Base-by-base conservation (phyloP, 257 asterid species). In the Coffea canephora region DNA sequence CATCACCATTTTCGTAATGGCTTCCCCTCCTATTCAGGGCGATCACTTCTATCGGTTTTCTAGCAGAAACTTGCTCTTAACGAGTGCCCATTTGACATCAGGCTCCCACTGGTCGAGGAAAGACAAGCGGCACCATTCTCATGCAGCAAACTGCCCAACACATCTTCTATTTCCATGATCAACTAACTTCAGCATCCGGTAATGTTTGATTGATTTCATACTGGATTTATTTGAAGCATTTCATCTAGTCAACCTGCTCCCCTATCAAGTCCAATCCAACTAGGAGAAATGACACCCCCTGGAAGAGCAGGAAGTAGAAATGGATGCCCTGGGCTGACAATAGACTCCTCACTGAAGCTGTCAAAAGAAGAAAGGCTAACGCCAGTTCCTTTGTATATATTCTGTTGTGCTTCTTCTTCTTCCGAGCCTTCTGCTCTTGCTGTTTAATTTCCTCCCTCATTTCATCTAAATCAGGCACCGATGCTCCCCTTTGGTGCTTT, bases 321-420 rank as follows among this genome's bases (percentile, higher is more conserved):
- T 95, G 98, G 84, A 95, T 87, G 1, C 99, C 98, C 75, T 95
- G 98, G 27, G 99, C 98, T n/a, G 99, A 93, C 68, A 95, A 75
- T 41, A 93, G 75, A 59, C 96, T 93, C 78, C 99, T 89, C 0
- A 90, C 93, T 0, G 97, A 84, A 74, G 97, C 98, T 34, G 99
- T 95, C 83, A 93, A 81, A 15, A 95, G 89, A 66, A 95, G 90
- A 82, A 87, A 92, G 43, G 98, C 99, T 2, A 95, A 75, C 3
- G 94, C 89, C 87, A 95, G 73, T 84, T 95, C 98, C 69, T 93
- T 93, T 0, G 91, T 91, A 69, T 95, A 93, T 34, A 93, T 91
- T 85, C 98, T 73, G 34, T 93, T 95, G 72, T 93, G 97, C 82
- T 90, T 90, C 93, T 93, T 90, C 83, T 89, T 89, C 86, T 57